Conservation (phyloP, 1,139 yeast genomes). For the Diutina siamensis region DNA sequence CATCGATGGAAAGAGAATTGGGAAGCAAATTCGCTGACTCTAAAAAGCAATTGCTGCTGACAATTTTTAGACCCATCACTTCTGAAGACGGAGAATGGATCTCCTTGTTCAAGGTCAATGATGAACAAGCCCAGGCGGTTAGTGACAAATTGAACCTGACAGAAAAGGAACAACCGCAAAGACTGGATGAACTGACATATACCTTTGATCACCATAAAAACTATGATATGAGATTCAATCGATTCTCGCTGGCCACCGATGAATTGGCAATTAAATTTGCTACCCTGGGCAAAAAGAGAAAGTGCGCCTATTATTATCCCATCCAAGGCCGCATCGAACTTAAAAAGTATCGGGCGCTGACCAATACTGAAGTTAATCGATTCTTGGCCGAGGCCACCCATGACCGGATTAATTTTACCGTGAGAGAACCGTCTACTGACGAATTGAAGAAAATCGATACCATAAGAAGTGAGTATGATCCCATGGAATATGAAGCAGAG, state of each 20-base stretch:
- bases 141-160: constrained; percentile 39
- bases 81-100: constrained; percentile 76
- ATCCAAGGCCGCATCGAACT: constrained; percentile 68
- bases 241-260: constrained; percentile 32
- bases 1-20: constrained; percentile 40
- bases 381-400: constrained; percentile 39
- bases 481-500: constrained; percentile 54
- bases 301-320: constrained; percentile 68
- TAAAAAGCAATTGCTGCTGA: constrained; percentile 38
- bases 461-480: constrained; percentile 60
- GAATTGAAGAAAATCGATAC: constrained; percentile 62
- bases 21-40: constrained; percentile 27
- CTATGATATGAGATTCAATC: constrained; percentile 62
- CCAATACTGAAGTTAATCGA: constrained; percentile 36
- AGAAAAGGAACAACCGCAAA: constrained; percentile 37
- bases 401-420: constrained; percentile 45
- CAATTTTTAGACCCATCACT: constrained; percentile 67
- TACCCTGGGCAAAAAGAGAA: constrained; percentile 42
- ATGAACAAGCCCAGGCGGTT: constrained; percentile 17
- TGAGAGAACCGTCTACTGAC: constrained; percentile 64
- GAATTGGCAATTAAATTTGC: constrained; percentile 34
- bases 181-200: constrained; percentile 24
- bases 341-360: constrained; percentile 65
- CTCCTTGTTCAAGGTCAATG: constrained; percentile 43
- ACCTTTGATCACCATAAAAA: constrained; percentile 61